phyloP scores from a whole-genome alignment of 441 rosid species.

The Breynia disticha region DNA sequence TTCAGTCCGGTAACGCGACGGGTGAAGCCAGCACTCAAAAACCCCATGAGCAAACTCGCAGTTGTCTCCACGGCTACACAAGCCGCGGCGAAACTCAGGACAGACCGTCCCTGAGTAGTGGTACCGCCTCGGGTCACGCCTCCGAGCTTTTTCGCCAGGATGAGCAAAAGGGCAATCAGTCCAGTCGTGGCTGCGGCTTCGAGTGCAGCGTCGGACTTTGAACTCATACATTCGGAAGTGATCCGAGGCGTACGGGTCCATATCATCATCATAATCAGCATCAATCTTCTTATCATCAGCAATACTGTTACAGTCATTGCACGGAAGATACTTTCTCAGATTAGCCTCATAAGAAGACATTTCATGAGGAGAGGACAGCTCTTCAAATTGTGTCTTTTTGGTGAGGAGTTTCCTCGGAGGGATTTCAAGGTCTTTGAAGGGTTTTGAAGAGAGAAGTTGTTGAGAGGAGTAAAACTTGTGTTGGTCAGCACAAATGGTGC shows the following conservation, averaged over 20 bases:
- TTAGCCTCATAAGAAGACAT: conserved; percentile 12
- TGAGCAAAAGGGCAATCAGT: conserved; percentile 74
- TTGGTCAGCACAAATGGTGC: conserved; percentile 40
- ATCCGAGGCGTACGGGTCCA: conserved; percentile 61
- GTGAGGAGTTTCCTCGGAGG: conserved; percentile 49
- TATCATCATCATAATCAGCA: conserved; percentile 17
- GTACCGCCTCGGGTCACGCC: conserved; percentile 54
- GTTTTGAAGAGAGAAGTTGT: conserved; percentile 20
- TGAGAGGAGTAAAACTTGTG: conserved; percentile 23
- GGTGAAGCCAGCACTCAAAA: conserved; percentile 91
- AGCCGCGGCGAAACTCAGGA: conserved; percentile 46
- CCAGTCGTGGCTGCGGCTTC: conserved; percentile 79
- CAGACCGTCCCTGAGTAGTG: conserved; percentile 52
- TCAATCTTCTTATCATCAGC: conserved; percentile 13
- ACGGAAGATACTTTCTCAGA: conserved; percentile 38
- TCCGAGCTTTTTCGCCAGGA: conserved; percentile 64
- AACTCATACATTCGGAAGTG: conserved; percentile 75
- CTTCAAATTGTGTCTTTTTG: conserved; percentile 9
- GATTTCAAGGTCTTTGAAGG: conserved; percentile 33
- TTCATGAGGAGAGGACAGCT: not conserved
- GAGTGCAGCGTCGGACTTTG: conserved; percentile 65
- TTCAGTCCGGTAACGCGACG: conserved; percentile 72
- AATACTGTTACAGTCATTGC: conserved; percentile 15
- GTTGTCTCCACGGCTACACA: conserved; percentile 50
- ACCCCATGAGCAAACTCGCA: conserved; percentile 89